Base-by-base conservation (phyloP, 2,329 filamentous ascomycete genomes). In the Dactylonectria macrodidyma region DNA sequence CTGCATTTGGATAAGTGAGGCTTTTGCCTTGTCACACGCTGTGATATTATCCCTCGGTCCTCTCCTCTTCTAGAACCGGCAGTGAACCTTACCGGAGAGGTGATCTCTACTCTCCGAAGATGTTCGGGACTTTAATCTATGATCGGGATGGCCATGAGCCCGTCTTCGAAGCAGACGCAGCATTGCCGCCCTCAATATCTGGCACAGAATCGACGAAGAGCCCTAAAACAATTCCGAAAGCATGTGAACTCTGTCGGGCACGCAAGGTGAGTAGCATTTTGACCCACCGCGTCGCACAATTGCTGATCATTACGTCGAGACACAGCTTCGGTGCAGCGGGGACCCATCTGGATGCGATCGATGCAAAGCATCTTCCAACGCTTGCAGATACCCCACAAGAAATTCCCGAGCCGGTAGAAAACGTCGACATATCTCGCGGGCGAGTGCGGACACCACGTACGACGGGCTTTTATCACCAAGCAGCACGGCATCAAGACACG, bases 341-440 rank as follows among this genome's bases (percentile, higher is more conserved):
- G 22, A 50, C 24, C 47, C 47, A 50, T 50, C 47, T 24, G 47
- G 47, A 9, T 50, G 47, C 47, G 47, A 50, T 24, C 14, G 47
- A 5, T 50, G 47, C 5, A 50, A 50, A 30, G 47, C 47, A 11
- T 50, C 47, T 7, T 30, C 47, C 24, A 16, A 16, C 11, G 8
- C 6, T 11, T 50, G 47, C 47, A 50, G 16, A 30, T 50, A 50
- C 11, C 47, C 47, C 9, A 12, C 47, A 7, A 50, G 24, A 30
- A 12, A 14, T 12, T 50, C 30, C 24, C 47, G 47, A 50, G 47
- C 24, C 22, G 24, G 47, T 10, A 16, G 47, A 30, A 50, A 8
- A 30, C 47, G 47, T 30, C 11, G 4, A 2, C 16, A 30, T 8
- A 8, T 24, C 24, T 50, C 47, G 5, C 47, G 11, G 4, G 11